phyloP scores from a whole-genome alignment of 208 protist species.

The Trypanosomatidae sp. region DNA sequence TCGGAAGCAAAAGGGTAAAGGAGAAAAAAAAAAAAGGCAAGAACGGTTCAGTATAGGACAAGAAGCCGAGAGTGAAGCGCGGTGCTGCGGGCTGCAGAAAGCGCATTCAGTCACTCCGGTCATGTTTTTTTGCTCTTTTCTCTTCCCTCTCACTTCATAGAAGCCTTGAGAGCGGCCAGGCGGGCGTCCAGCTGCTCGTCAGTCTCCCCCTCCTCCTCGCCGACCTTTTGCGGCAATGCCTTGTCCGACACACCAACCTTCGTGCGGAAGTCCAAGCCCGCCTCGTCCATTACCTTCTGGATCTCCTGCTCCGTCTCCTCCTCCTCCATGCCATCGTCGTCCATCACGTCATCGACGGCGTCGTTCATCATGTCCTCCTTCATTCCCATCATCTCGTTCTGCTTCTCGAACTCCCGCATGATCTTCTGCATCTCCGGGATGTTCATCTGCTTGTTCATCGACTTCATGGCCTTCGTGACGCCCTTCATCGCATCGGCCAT shows the following conservation, averaged over 20 bases:
- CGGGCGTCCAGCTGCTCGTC: conserved; percentile 86
- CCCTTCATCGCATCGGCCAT: conserved; percentile 94
- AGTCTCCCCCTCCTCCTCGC: conserved; percentile 46
- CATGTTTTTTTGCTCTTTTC: too few species aligned
- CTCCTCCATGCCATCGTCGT: conserved; percentile 90
- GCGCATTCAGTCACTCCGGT: too few species aligned
- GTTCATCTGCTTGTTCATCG: conserved; percentile 98
- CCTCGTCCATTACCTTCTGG: conserved; percentile 92
- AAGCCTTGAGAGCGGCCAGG: conserved; percentile 74
- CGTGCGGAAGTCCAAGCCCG: conserved; percentile 83
- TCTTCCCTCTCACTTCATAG: too few species aligned
- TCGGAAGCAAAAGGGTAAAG: too few species aligned
- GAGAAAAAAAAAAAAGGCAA: too few species aligned
- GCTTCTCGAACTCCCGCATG: conserved; percentile 98
- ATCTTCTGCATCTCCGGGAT: conserved; percentile 97
- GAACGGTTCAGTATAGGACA: too few species aligned
- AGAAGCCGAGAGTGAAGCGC: too few species aligned
- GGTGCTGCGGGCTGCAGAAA: too few species aligned
- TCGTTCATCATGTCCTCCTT: conserved; percentile 99
- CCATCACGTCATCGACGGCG: conserved; percentile 91
- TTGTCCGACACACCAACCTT: conserved; percentile 70
- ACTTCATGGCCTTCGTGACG: conserved; percentile 88
- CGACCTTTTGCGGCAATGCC: conserved; percentile 41
- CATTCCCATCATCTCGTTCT: conserved; percentile 98
- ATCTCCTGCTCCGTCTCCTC: conserved; percentile 91